Evolutionary conservation across 768 basidiomycete species (phyloP).

Genomic region (Suillus americanus): DNA sequence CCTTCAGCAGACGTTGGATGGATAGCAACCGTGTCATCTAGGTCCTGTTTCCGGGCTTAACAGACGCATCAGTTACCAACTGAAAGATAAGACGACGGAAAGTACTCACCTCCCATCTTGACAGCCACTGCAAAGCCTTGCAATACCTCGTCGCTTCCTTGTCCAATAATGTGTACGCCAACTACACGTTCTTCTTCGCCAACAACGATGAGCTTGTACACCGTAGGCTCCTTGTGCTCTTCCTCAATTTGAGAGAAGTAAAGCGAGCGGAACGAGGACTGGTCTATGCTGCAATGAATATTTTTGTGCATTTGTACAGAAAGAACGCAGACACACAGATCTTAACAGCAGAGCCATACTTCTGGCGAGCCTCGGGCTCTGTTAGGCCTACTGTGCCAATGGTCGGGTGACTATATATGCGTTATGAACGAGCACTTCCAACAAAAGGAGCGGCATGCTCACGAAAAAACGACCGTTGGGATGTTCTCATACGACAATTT

Average conservation of each 20-base stretch:
- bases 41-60: conserved; percentile 69
- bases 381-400: conserved; percentile 96
- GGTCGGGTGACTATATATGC: conserved; percentile 73
- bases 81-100: not conserved
- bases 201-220: conserved; percentile 87
- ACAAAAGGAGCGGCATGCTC: conserved; percentile 33
- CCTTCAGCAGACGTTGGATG: conserved; percentile 88
- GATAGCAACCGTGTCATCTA: conserved; percentile 90
- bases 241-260: conserved; percentile 93
- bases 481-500: conserved; percentile 90
- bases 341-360: conserved; percentile 88
- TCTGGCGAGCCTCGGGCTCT: conserved; percentile 83
- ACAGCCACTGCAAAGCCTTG: conserved; percentile 98
- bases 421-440: conserved; percentile 7
- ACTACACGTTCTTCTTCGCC: conserved; percentile 94
- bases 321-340: conserved; percentile 64
- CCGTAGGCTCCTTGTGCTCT: conserved; percentile 90
- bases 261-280: conserved; percentile 76
- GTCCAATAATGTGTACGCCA: conserved; percentile 91
- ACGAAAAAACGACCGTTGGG: conserved; percentile 97
- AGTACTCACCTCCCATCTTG: conserved; percentile 81
- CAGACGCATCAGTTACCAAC: not conserved
- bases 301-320: conserved; percentile 2
- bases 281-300: conserved; percentile 48
- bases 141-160: conserved; percentile 90